Conservation (phyloP, 1,284 basidiomycete species). For the Ceratobasidium sp. region DNA sequence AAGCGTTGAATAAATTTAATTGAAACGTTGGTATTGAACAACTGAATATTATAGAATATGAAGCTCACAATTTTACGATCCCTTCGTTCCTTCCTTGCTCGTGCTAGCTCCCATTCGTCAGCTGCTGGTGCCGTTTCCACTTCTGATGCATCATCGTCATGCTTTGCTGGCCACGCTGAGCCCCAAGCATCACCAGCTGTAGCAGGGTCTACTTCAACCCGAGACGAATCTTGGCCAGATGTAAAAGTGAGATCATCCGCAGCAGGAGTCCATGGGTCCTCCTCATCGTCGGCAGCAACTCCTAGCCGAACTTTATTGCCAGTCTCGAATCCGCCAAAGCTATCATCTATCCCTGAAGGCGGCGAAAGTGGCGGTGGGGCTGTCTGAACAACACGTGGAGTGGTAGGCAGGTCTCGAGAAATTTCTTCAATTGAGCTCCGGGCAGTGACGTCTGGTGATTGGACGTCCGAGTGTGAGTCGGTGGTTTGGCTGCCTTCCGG, state of each 20-base stretch:
- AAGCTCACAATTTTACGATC: constrained; percentile 35
- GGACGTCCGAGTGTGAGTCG: constrained; percentile 20
- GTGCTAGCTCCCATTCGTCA: constrained; percentile 37
- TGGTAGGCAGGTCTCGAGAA: constrained; percentile 13
- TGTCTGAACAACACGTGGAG: constrained; percentile 23
- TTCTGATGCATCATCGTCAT: neutral
- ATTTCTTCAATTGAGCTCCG: constrained; percentile 32
- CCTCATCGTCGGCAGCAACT: neutral
- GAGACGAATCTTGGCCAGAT: constrained; percentile 5
- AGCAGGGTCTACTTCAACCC: constrained; percentile 5
- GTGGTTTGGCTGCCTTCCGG: constrained; percentile 32
- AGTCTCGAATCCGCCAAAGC: constrained; percentile 33
- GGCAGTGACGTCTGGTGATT: neutral
- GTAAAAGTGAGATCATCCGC: constrained; percentile 22
- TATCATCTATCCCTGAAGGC: constrained; percentile 21
- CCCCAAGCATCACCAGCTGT: constrained; percentile 26
- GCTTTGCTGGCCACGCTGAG: constrained; percentile 3
- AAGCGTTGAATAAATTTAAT: neutral
- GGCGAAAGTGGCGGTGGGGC: neutral
- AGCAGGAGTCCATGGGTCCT: constrained; percentile 34
- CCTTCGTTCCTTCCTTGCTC: constrained; percentile 16
- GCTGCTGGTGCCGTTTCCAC: constrained; percentile 21
- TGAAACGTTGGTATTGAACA: neutral
- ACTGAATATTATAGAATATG: neutral
- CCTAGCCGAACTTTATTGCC: constrained; percentile 1